Evolutionary conservation across 495 filamentous ascomycete genomes (phyloP).

Genomic region (Trichoderma virens): DNA sequence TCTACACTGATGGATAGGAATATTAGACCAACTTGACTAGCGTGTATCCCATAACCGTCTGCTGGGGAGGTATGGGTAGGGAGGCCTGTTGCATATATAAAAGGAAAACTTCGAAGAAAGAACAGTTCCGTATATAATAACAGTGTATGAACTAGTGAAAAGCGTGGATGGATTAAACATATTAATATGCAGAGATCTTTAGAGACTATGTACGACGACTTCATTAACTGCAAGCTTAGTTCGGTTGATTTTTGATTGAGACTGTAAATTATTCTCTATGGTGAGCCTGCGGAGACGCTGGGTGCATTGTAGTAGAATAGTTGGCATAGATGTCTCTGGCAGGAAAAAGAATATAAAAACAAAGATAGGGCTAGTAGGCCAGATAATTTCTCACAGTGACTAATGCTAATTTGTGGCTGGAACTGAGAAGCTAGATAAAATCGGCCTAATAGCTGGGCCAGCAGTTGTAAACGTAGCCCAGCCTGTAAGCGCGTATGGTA

Average conservation of each 20-base stretch:
- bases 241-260: slow-evolving; percentile 47
- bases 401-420: slow-evolving; percentile 47
- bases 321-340: slow-evolving; percentile 40
- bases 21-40: slow-evolving; percentile 53
- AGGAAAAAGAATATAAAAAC: slow-evolving; percentile 37
- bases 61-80: slow-evolving; percentile 15
- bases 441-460: slow-evolving; percentile 49
- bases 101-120: slow-evolving; percentile 68
- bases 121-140: slow-evolving; percentile 60
- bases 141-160: slow-evolving; percentile 55
- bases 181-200: slow-evolving; percentile 55
- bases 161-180: slow-evolving; percentile 54
- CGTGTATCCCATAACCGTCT: slow-evolving; percentile 51
- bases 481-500: slow-evolving; percentile 65
- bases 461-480: slow-evolving; percentile 43
- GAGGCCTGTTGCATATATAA: slow-evolving; percentile 44
- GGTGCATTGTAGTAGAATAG: slow-evolving; percentile 34
- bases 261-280: slow-evolving; percentile 31
- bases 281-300: slow-evolving; percentile 36
- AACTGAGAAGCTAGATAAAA: slow-evolving; percentile 57
- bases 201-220: slow-evolving; percentile 50
- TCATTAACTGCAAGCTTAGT: slow-evolving; percentile 35
- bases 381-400: slow-evolving; percentile 51
- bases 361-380: slow-evolving; percentile 39
- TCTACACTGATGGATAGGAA: slow-evolving; percentile 57